A percentile compares a stretch with the other conserved stretches of the same genome.
phyloP scores from a whole-genome alignment of 495 filamentous ascomycete genomes.

The Pyrenopolyporus hunteri region DNA sequence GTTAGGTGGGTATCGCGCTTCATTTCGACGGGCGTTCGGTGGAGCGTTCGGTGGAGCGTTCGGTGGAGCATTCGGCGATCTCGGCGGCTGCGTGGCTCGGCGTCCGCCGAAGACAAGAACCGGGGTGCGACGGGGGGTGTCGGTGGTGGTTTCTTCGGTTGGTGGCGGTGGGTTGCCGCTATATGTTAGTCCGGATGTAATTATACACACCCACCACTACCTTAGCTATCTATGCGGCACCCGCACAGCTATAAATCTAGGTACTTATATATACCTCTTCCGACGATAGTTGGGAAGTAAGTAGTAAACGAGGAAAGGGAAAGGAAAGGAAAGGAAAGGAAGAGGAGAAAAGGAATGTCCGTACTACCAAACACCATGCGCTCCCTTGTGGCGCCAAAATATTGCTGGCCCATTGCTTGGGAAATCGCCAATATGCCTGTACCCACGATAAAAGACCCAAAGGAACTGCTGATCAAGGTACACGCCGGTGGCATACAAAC shows the following conservation, averaged over 20 bases:
- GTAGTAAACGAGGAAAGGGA: background rate
- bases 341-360: slow-evolving; percentile 3
- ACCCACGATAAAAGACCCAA: slow-evolving; percentile 48
- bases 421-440: slow-evolving; percentile 51
- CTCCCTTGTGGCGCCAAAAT: slow-evolving; percentile 50
- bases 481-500: slow-evolving; percentile 57
- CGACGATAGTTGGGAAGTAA: background rate
- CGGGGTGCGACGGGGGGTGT: background rate
- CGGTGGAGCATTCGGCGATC: slow-evolving; percentile 19
- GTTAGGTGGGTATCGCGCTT: too few relatives aligned
- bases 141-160: too few relatives aligned
- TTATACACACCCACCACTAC: too few relatives aligned
- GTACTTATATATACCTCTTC: background rate
- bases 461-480: slow-evolving; percentile 58
- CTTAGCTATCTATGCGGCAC: background rate
- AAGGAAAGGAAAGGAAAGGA: background rate
- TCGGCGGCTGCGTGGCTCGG: too few relatives aligned
- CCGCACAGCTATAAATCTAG: too few relatives aligned
- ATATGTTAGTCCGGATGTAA: too few relatives aligned
- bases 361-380: slow-evolving; percentile 52
- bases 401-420: slow-evolving; percentile 51
- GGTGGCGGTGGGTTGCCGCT: too few relatives aligned
- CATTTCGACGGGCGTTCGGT: too few relatives aligned
- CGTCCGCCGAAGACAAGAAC: background rate
- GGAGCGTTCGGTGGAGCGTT: slow-evolving; percentile 21